Percentiles rank a stretch among this genome's conserved stretches.
Conservation (phyloP, 2,329 filamentous ascomycete genomes). For the Lasiodiplodia hormozganensis region DNA sequence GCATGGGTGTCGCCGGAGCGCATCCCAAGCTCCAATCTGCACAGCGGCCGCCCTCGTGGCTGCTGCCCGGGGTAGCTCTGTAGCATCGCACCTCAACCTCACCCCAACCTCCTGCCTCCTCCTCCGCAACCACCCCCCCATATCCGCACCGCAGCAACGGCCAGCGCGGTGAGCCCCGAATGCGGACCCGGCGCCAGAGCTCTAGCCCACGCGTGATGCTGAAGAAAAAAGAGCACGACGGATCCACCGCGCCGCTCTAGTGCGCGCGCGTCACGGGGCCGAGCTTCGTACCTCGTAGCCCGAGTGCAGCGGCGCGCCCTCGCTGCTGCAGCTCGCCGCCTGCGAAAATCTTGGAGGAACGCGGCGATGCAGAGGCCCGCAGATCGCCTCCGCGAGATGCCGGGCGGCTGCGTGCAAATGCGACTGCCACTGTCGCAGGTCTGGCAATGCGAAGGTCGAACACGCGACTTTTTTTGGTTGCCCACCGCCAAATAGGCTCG, state of each 20-base stretch:
- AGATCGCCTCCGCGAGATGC: conserved; percentile 23
- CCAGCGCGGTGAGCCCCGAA: not conserved
- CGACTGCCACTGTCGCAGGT: conserved; percentile 18
- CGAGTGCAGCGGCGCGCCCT: not conserved
- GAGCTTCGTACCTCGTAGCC: conserved; percentile 14
- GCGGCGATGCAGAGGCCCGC: conserved; percentile 26
- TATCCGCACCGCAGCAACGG: not conserved
- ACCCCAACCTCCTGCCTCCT: not conserved
- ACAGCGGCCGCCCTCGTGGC: conserved; percentile 18
- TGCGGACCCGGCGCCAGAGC: not conserved
- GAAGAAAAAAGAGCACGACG: conserved; percentile 23
- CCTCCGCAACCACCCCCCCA: not conserved
- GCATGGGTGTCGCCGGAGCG: conserved; percentile 20
- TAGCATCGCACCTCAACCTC: conserved; percentile 5
- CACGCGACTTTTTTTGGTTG: conserved; percentile 11
- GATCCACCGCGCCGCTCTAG: conserved; percentile 22
- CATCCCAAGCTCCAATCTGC: conserved; percentile 25
- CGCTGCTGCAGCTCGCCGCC: conserved; percentile 29
- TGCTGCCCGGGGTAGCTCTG: conserved; percentile 21
- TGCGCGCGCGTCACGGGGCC: conserved; percentile 24
- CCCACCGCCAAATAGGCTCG: conserved; percentile 12
- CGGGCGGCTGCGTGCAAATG: conserved; percentile 22
- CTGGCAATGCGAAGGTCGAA: conserved; percentile 7
- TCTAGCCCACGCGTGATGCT: conserved; percentile 23
- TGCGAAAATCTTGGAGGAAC: conserved; percentile 23